Evolutionary conservation across 257 asterid genomes (phyloP).

Genomic region (Fraxinus excelsior): DNA sequence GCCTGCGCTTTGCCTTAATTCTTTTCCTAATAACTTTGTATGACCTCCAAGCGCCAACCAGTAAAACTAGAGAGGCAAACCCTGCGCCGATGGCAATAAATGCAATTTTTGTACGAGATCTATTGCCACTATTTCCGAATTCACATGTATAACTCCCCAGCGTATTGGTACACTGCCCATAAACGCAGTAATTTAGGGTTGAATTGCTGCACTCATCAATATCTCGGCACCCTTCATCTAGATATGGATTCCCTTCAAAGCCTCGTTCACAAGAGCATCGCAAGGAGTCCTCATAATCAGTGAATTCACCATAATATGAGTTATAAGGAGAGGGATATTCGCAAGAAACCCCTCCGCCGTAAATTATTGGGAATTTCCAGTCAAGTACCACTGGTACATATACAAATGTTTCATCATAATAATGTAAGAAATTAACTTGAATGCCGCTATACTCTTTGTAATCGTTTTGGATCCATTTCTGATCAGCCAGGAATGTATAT

Average conservation of each 20-base stretch:
- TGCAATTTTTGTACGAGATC: neutral
- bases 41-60: neutral
- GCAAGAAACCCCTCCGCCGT: neutral
- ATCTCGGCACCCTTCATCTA: neutral
- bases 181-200: neutral
- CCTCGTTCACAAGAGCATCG: neutral
- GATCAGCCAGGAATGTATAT: constrained; percentile 31
- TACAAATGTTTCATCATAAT: neutral
- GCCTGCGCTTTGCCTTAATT: neutral
- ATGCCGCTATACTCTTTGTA: neutral
- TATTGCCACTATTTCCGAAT: neutral
- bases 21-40: constrained; percentile 3
- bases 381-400: neutral
- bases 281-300: neutral
- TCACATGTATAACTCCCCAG: neutral
- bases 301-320: neutral
- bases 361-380: neutral
- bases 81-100: neutral
- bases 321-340: neutral
- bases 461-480: constrained; percentile 26
- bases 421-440: neutral
- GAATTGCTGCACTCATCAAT: neutral
- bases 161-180: neutral
- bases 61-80: neutral
- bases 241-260: constrained; percentile 11